Evolutionary conservation across 306 rosid species (phyloP).

Genomic region (Trichosanthes cucumerina): DNA sequence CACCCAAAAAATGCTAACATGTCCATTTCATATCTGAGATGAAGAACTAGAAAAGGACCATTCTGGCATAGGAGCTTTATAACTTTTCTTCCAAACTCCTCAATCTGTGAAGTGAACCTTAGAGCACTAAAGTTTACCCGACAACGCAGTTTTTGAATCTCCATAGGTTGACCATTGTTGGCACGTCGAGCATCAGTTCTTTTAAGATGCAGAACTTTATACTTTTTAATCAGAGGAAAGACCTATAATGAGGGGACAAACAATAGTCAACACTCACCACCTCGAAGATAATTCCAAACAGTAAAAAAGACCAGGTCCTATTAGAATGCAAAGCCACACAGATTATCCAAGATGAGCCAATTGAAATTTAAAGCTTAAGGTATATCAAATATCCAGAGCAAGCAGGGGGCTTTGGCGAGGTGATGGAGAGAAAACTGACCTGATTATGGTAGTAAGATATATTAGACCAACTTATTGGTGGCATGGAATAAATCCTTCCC

Average conservation of each 20-base stretch:
- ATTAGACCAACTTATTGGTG: constrained; percentile 98
- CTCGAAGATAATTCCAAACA: constrained; percentile 7
- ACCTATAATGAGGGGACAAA: constrained; percentile 29
- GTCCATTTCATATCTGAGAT: constrained; percentile 97
- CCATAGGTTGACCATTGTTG: constrained; percentile 78
- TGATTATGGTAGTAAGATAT: constrained; percentile 74
- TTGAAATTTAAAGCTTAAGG: neutral
- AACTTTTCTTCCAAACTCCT: constrained; percentile 85
- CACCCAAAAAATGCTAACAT: constrained; percentile 99
- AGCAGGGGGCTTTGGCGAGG: neutral
- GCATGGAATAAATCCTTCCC: constrained; percentile 68
- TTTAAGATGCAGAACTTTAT: constrained; percentile 89
- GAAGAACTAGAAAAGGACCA: constrained; percentile 89
- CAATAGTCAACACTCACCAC: neutral
- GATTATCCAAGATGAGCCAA: neutral
- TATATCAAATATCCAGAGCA: neutral
- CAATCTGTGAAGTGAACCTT: constrained; percentile 89
- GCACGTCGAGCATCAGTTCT: constrained; percentile 93
- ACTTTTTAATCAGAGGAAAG: constrained; percentile 75
- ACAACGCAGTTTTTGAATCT: constrained; percentile 86
- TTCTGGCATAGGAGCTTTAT: constrained; percentile 61
- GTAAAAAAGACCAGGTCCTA: neutral
- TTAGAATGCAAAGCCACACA: neutral
- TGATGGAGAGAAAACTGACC: constrained; percentile 33
- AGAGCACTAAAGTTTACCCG: constrained; percentile 85